These are phyloP conservation scores for Conticribra guillardii DNA, from an alignment of 108 stramenopile genomes.

Conservation along the genomic window DNA sequence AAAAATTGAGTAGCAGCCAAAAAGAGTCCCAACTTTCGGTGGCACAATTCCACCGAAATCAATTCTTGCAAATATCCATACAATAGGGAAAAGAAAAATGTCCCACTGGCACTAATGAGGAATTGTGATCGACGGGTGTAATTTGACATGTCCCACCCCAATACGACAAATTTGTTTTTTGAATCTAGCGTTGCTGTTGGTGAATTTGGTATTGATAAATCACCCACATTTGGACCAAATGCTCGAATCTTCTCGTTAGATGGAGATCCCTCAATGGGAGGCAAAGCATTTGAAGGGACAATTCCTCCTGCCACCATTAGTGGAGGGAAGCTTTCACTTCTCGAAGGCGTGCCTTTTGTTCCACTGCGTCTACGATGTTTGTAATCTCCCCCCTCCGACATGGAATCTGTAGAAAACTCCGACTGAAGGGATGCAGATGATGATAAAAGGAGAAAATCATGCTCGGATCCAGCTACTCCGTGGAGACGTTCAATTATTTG, in stretches of 20 bases:
- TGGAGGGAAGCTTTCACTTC: not conserved
- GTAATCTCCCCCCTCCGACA: slow-evolving; percentile 6
- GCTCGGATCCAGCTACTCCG: not conserved
- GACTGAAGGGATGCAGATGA: not conserved
- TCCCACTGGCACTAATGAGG: slow-evolving; percentile 72
- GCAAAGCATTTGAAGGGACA: not conserved
- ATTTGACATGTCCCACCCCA: slow-evolving; percentile 78
- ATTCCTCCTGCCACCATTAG: not conserved
- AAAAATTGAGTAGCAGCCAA: slow-evolving; percentile 79
- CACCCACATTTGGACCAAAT: not conserved
- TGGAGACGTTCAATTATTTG: slow-evolving; percentile 27
- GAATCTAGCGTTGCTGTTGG: not conserved
- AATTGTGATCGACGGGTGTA: slow-evolving; percentile 68
- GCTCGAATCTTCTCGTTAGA: not conserved
- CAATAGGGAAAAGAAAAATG: slow-evolving; percentile 79
- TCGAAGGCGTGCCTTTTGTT: not conserved
- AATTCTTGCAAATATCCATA: slow-evolving; percentile 92
- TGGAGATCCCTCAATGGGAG: not conserved
- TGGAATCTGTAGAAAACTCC: slow-evolving; percentile 9
- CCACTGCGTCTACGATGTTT: not conserved
- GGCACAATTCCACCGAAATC: slow-evolving; percentile 74
- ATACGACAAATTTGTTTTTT: slow-evolving; percentile 47
- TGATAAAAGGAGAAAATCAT: slow-evolving; percentile 7
- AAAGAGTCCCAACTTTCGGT: slow-evolving; percentile 84
- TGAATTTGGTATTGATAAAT: not conserved